These are phyloP conservation scores for Francoa sonchifolia DNA, from an alignment of 441 rosid species.

Conservation along the genomic window DNA sequence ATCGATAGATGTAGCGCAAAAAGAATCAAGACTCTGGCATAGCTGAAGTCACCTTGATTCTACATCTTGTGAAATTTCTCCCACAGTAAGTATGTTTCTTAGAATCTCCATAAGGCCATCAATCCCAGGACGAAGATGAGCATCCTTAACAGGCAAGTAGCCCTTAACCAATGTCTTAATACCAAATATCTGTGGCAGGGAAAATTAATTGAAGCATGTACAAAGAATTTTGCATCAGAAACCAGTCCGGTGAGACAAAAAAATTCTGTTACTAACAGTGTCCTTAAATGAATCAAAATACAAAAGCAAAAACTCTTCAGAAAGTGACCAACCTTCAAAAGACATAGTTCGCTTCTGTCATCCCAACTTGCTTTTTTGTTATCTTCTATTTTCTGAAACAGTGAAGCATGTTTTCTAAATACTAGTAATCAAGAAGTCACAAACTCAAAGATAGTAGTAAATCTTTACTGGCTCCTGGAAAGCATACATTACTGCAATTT, in stretches of 20 bases:
- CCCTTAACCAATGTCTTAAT: conserved; percentile 91
- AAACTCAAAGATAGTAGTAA: conserved; percentile 12
- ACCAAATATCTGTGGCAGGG: conserved; percentile 62
- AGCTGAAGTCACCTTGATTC: conserved; percentile 57
- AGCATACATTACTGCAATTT: conserved; percentile 43
- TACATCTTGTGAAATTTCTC: conserved; percentile 69
- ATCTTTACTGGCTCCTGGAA: conserved; percentile 16
- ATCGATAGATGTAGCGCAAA: no score
- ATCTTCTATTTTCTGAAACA: conserved; percentile 57
- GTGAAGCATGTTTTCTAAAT: conserved; percentile 12
- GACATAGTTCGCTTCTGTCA: conserved; percentile 72
- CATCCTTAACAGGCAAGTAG: conserved; percentile 90
- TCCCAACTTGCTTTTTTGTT: conserved; percentile 52
- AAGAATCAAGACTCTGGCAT: no score
- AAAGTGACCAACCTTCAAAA: conserved; percentile 64
- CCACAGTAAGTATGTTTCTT: conserved; percentile 53
- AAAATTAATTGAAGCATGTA: neutral
- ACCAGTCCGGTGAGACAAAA: no score
- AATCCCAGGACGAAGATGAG: conserved; percentile 84
- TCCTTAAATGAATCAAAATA: neutral
- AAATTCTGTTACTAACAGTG: no score
- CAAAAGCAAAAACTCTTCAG: conserved; percentile 2
- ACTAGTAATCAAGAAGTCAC: conserved; percentile 8
- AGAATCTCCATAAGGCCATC: conserved; percentile 60
- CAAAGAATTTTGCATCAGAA: no score